A percentile compares a stretch with the other conserved stretches of the same genome.
phyloP scores from a whole-genome alignment of 106 monocot species.

The Dendrobium catenatum region DNA sequence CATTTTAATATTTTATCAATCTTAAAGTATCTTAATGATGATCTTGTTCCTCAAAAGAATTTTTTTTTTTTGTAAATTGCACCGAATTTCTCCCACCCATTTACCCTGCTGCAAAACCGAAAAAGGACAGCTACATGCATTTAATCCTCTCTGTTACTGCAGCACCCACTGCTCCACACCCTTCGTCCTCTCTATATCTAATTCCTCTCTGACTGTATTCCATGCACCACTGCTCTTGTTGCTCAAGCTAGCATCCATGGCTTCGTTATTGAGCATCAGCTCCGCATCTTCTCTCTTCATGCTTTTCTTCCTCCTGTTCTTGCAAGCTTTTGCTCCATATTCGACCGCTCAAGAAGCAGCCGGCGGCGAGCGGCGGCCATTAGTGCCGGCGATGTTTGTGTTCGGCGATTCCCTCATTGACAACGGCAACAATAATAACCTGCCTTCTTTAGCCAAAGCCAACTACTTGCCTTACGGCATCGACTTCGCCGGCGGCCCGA shows the following conservation, averaged over 20 bases:
- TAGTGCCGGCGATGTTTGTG: constrained; percentile 87
- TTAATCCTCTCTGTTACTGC: background rate
- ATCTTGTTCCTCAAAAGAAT: no score
- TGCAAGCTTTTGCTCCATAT: background rate
- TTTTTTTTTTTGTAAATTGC: no score
- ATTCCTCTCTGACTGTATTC: background rate
- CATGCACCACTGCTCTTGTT: background rate
- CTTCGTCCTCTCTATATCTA: background rate
- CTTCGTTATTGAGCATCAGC: background rate
- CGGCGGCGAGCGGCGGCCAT: constrained; percentile 12
- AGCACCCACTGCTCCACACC: background rate
- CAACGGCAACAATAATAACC: constrained; percentile 80
- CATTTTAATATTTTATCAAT: no score
- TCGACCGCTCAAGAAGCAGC: background rate
- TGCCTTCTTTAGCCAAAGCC: constrained; percentile 87
- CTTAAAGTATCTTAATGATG: no score
- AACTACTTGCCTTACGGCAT: constrained; percentile 96
- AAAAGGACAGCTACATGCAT: background rate
- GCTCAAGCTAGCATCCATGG: background rate
- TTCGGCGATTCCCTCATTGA: constrained; percentile 96
- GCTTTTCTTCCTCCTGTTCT: background rate
- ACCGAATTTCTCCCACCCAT: background rate
- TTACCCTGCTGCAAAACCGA: background rate
- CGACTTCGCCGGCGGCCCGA: constrained; percentile 83
- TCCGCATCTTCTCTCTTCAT: background rate